phyloP scores from a whole-genome alignment of 768 basidiomycete genomes.

The Russula ochroleuca region DNA sequence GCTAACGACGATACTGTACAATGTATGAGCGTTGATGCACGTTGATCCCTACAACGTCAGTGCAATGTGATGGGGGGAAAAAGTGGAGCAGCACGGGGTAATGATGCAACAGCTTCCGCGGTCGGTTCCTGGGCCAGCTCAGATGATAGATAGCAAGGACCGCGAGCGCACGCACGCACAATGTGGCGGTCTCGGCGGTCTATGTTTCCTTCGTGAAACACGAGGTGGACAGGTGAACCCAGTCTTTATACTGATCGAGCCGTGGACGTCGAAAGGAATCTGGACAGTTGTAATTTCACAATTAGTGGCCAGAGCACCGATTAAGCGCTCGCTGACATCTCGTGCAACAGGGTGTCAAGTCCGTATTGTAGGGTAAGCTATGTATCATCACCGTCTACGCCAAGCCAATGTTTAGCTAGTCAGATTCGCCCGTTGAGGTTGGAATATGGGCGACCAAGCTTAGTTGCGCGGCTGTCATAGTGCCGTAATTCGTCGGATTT shows the following conservation, averaged over 20 bases:
- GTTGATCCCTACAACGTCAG: too few relatives aligned
- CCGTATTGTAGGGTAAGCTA: too few relatives aligned
- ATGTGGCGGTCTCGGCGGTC: not conserved
- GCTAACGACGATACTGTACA: not conserved
- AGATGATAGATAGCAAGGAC: not conserved
- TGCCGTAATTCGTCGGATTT: not conserved
- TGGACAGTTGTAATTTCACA: not conserved
- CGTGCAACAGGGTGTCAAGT: not conserved
- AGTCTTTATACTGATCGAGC: not conserved
- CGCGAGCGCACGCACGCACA: not conserved
- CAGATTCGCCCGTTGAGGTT: not conserved
- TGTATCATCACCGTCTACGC: not conserved
- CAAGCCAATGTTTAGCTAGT: not conserved
- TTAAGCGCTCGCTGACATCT: not conserved
- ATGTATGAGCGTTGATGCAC: not conserved
- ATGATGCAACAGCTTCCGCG: not conserved
- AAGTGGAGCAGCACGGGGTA: constrained; percentile 5
- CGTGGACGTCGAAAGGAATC: too few relatives aligned
- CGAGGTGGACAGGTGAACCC: not conserved
- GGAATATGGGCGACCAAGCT: not conserved
- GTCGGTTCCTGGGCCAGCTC: not conserved
- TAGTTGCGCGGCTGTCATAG: not conserved
- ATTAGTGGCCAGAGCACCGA: not conserved
- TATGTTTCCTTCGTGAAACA: not conserved
- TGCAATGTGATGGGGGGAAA: too few relatives aligned